These are phyloP conservation scores for Penicillium sp. DNA, from an alignment of 2,329 filamentous ascomycete species.

Conservation along the genomic window DNA sequence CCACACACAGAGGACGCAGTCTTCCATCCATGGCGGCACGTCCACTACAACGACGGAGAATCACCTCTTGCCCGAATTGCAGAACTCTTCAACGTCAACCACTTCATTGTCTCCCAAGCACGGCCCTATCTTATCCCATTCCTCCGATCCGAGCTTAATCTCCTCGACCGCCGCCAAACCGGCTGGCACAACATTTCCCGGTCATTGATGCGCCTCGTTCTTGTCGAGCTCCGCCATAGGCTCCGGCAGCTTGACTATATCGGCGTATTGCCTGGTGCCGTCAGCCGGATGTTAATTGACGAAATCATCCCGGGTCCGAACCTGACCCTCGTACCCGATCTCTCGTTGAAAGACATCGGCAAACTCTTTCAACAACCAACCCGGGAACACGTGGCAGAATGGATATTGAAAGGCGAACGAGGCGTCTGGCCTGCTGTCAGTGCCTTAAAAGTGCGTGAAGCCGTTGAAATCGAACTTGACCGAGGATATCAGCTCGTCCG, in stretches of 20 bases:
- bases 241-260: slow-evolving; percentile 77
- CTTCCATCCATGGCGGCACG: slow-evolving; percentile 67
- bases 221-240: slow-evolving; percentile 75
- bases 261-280: slow-evolving; percentile 65
- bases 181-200: slow-evolving; percentile 59
- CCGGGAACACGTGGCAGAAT: slow-evolving; percentile 71
- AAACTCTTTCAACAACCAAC: slow-evolving; percentile 81
- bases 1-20: slow-evolving; percentile 58
- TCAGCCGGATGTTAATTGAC: slow-evolving; percentile 76
- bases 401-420: slow-evolving; percentile 79
- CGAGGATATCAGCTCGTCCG: slow-evolving; percentile 77
- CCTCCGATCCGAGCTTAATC: slow-evolving; percentile 75
- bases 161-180: slow-evolving; percentile 61
- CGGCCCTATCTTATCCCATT: slow-evolving; percentile 87
- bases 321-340: slow-evolving; percentile 77
- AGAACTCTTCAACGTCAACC: slow-evolving; percentile 88
- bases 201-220: slow-evolving; percentile 62
- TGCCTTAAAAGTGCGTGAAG: slow-evolving; percentile 76
- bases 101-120: slow-evolving; percentile 92
- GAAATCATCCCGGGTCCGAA: slow-evolving; percentile 76
- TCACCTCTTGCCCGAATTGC: slow-evolving; percentile 69
- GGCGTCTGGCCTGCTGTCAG: slow-evolving; percentile 89
- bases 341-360: slow-evolving; percentile 70
- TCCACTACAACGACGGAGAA: slow-evolving; percentile 64
- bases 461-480: slow-evolving; percentile 84